Evolutionary conservation across 2,329 filamentous ascomycete species (phyloP).

Genomic region (Arthrobotrys sphaeroides): DNA sequence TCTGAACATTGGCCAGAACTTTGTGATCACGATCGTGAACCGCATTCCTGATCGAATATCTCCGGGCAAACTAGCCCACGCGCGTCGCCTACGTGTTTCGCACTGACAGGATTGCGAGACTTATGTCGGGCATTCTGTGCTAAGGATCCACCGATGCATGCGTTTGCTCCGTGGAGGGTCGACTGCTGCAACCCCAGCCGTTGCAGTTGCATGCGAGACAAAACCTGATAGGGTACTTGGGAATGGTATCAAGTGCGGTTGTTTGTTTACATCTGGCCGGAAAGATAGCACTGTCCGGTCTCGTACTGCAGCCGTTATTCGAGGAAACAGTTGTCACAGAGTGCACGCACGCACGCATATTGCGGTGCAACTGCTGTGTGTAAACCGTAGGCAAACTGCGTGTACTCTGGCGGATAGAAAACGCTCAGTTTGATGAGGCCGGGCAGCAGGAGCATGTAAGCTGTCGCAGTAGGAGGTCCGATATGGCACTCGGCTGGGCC

Average conservation of each 20-base stretch:
- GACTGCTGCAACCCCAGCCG: conserved; percentile 22
- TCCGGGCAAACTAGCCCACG: conserved; percentile 41
- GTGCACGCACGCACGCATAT: neutral
- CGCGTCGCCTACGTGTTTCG: conserved; percentile 53
- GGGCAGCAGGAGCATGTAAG: conserved; percentile 34
- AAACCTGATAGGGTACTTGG: neutral
- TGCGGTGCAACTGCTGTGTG: neutral
- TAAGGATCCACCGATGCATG: conserved; percentile 43
- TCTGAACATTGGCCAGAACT: neutral
- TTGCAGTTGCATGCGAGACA: conserved; percentile 13
- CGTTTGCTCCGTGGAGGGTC: conserved; percentile 6
- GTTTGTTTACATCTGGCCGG: conserved; percentile 18
- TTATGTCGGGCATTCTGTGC: conserved; percentile 5
- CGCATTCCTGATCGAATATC: conserved; percentile 42
- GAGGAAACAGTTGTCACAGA: no score
- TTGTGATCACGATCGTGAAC: conserved; percentile 2
- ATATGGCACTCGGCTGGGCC: conserved; percentile 26
- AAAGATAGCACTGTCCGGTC: neutral
- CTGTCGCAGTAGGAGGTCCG: conserved; percentile 48
- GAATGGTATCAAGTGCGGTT: neutral
- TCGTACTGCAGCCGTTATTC: conserved; percentile 15
- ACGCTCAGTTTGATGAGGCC: conserved; percentile 10
- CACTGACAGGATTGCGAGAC: conserved; percentile 44
- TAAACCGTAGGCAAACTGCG: neutral
- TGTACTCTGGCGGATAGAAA: conserved; percentile 15